These are phyloP conservation scores for Metarhizium anisopliae DNA, from an alignment of 2,329 filamentous ascomycete species.

Conservation along the genomic window DNA sequence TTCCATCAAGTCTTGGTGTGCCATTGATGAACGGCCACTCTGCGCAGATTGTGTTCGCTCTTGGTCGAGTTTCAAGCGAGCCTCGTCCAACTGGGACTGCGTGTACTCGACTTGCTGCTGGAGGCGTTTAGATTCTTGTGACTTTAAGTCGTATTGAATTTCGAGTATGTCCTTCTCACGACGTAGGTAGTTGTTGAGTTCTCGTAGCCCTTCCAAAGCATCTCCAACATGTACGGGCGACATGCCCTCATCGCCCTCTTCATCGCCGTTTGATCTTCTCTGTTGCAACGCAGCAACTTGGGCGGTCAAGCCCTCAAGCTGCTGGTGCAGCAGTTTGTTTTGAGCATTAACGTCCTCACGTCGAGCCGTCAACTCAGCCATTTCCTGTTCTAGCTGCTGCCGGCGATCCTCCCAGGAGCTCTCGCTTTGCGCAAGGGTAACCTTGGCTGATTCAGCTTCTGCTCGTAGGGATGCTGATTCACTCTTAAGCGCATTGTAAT, in stretches of 20 bases:
- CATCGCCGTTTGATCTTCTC: constrained; percentile 47
- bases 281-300: constrained; percentile 77
- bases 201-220: constrained; percentile 68
- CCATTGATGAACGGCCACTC: constrained; percentile 61
- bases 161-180: constrained; percentile 97
- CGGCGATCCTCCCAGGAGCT: constrained; percentile 80
- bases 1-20: constrained; percentile 84
- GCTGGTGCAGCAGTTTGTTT: constrained; percentile 82
- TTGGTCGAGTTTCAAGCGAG: constrained; percentile 80
- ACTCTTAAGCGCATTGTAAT: constrained; percentile 75
- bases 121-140: constrained; percentile 78
- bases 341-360: constrained; percentile 81
- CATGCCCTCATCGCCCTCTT: constrained; percentile 43
- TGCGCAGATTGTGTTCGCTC: constrained; percentile 73
- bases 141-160: constrained; percentile 86
- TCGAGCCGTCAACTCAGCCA: constrained; percentile 66
- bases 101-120: constrained; percentile 85
- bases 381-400: constrained; percentile 73
- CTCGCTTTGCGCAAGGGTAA: constrained; percentile 69
- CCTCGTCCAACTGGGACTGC: constrained; percentile 81
- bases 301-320: constrained; percentile 72
- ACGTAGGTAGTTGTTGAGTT: constrained; percentile 83
- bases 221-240: constrained; percentile 44
- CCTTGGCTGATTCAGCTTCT: constrained; percentile 79
- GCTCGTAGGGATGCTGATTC: constrained; percentile 66